Percentiles rank a stretch among this genome's conserved stretches.
phyloP scores from a whole-genome alignment of 345 rosid species.

The Excoecaria agallocha region DNA sequence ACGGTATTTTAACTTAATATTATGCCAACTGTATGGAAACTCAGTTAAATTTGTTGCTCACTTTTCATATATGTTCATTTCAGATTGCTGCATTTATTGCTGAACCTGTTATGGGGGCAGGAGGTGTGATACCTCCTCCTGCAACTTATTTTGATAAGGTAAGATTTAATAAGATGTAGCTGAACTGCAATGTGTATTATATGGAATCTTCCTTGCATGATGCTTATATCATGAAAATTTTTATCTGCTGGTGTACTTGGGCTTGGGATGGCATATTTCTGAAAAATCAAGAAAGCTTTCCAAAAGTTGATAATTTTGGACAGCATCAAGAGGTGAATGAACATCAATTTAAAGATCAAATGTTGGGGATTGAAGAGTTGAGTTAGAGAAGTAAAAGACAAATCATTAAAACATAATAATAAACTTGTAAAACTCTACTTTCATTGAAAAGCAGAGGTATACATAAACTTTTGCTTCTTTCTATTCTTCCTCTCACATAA shows the following conservation, averaged over 20 bases:
- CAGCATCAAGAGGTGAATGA: too few species aligned
- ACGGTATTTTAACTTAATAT: constrained; percentile 48
- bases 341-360: too few species aligned
- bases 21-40: neutral
- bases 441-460: too few species aligned
- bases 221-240: neutral
- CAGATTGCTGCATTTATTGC: constrained; percentile 98
- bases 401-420: too few species aligned
- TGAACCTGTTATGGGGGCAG: constrained; percentile 98
- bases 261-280: neutral
- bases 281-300: too few species aligned
- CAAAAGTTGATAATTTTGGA: too few species aligned
- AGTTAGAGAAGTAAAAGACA: too few species aligned
- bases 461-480: too few species aligned
- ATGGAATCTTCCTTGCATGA: neutral
- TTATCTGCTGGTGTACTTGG: neutral
- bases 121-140: constrained; percentile 96
- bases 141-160: constrained; percentile 96
- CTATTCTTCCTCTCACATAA: too few species aligned
- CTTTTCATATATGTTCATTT: constrained; percentile 16
- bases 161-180: neutral
- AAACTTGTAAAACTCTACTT: too few species aligned
- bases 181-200: neutral
- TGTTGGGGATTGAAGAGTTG: too few species aligned
- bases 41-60: constrained; percentile 17